Evolutionary conservation across 345 rosid genomes (phyloP).

Genomic region (Melastoma malabathricum): DNA sequence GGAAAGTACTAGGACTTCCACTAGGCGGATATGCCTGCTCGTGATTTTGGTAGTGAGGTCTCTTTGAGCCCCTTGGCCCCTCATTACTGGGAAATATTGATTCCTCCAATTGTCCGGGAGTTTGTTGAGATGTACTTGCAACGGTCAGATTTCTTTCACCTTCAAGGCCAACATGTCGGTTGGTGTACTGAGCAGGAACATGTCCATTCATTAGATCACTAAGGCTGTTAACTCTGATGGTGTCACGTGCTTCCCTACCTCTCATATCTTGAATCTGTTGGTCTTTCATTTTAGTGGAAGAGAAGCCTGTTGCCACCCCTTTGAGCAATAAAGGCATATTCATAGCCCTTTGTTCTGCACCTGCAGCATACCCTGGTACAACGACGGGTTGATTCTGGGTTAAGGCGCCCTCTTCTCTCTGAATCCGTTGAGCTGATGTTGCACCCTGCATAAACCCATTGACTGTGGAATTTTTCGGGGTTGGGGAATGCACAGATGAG

Average conservation of each 20-base stretch:
- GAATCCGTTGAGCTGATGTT: slow-evolving; percentile 14
- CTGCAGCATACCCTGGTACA: slow-evolving; percentile 1
- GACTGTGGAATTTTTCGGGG: slow-evolving; percentile 10
- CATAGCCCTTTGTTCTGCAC: slow-evolving; percentile 18
- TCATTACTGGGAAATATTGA: slow-evolving; percentile 9
- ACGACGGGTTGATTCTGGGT: slow-evolving; percentile 22
- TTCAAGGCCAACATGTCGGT: slow-evolving; percentile 13
- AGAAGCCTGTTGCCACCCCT: slow-evolving; percentile 4
- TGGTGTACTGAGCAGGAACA: too few species aligned
- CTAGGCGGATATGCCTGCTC: slow-evolving; percentile 17
- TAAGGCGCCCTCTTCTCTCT: slow-evolving; percentile 17
- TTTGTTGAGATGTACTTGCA: slow-evolving; percentile 14
- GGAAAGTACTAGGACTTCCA: slow-evolving; percentile 3
- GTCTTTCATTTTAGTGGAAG: too few species aligned
- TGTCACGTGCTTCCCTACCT: too few species aligned
- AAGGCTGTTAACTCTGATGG: too few species aligned
- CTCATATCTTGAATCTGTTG: too few species aligned
- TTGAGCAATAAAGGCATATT: slow-evolving; percentile 5
- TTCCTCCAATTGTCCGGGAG: slow-evolving; percentile 15
- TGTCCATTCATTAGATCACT: too few species aligned
- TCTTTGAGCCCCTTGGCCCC: slow-evolving; percentile 33
- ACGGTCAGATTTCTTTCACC: slow-evolving; percentile 10
- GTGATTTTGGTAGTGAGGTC: slow-evolving; percentile 20
- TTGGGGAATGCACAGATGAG: slow-evolving; percentile 13
- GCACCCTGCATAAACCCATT: slow-evolving; percentile 11